Conservation (phyloP, 2,329 filamentous ascomycete genomes). For the Lecanosticta acicola region DNA sequence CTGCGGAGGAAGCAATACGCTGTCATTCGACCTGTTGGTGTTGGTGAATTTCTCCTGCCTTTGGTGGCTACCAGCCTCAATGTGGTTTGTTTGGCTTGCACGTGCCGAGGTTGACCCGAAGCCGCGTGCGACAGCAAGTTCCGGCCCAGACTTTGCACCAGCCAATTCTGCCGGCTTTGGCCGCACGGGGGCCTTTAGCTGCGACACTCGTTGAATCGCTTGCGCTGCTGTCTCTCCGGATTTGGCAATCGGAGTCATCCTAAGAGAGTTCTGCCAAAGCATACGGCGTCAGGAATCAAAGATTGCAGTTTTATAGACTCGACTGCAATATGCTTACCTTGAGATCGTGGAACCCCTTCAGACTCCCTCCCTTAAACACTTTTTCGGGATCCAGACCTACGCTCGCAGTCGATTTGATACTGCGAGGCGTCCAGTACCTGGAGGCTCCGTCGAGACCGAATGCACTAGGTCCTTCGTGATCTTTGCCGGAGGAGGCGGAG, state of each 20-base stretch:
- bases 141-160: not conserved
- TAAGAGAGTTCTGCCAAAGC: slow-evolving; percentile 11
- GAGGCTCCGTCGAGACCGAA: slow-evolving; percentile 16
- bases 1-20: too few species aligned
- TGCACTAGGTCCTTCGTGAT: not conserved
- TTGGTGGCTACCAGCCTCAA: not conserved
- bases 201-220: slow-evolving; percentile 15
- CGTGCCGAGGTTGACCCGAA: not conserved
- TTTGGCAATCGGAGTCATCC: slow-evolving; percentile 19
- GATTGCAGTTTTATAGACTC: not conserved
- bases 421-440: slow-evolving; percentile 14
- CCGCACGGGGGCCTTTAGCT: slow-evolving; percentile 10
- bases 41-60: not conserved
- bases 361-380: slow-evolving; percentile 2
- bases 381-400: slow-evolving; percentile 7
- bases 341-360: slow-evolving; percentile 7
- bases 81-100: not conserved
- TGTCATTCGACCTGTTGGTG: too few species aligned
- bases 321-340: not conserved
- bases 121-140: not conserved
- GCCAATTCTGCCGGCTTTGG: slow-evolving; percentile 1
- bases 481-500: slow-evolving; percentile 2
- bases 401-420: slow-evolving; percentile 12
- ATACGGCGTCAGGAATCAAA: slow-evolving; percentile 4
- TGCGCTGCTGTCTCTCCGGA: slow-evolving; percentile 13